Conservation (phyloP, 2,329 filamentous ascomycete species). For the Pseudogymnoascus sp. region DNA sequence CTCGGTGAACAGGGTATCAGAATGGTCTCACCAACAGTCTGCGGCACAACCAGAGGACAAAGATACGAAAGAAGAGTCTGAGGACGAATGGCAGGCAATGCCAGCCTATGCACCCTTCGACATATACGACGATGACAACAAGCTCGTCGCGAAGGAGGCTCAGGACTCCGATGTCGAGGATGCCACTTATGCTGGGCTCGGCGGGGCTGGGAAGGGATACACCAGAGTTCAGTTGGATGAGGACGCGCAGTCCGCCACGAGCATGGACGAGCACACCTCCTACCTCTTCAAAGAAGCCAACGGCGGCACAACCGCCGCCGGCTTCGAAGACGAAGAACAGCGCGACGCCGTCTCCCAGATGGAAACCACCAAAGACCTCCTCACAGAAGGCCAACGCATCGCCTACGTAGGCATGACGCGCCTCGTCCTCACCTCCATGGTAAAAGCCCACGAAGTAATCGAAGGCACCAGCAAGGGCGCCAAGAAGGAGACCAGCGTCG, state of each 20-base stretch:
- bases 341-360: conserved; percentile 84
- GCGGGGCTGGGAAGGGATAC: conserved; percentile 90
- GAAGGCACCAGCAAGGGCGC: conserved; percentile 51
- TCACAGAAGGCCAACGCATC: conserved; percentile 92
- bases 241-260: conserved; percentile 86
- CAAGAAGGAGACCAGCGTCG: conserved; percentile 64
- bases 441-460: conserved; percentile 57
- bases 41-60: conserved; percentile 49
- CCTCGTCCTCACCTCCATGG: conserved; percentile 72
- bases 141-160: conserved; percentile 74
- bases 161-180: conserved; percentile 59
- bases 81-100: conserved; percentile 87
- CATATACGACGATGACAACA: conserved; percentile 91
- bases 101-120: conserved; percentile 87
- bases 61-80: conserved; percentile 49
- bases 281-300: conserved; percentile 80
- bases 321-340: conserved; percentile 67
- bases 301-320: conserved; percentile 52
- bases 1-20: conserved; percentile 44
- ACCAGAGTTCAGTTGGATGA: conserved; percentile 93
- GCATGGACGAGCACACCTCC: conserved; percentile 93
- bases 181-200: conserved; percentile 67
- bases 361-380: conserved; percentile 88
- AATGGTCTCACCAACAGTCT: conserved; percentile 81
- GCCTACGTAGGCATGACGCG: conserved; percentile 90